phyloP scores from a whole-genome alignment of 768 basidiomycete genomes.

The Lanmaoa rubissima region DNA sequence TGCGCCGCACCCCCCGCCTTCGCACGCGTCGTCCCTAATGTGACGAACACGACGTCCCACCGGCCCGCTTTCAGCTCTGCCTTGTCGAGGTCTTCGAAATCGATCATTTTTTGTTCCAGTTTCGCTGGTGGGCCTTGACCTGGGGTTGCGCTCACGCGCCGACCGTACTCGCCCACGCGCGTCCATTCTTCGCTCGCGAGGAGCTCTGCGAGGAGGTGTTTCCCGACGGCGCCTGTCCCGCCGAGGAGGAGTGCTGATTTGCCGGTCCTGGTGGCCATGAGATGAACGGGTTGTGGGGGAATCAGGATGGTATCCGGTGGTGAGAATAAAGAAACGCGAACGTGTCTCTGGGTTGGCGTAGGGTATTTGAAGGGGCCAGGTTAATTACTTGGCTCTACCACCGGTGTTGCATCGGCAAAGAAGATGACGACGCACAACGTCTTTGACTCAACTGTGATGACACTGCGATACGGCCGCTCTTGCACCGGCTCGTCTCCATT shows the following conservation, averaged over 20 bases:
- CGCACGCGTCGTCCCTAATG: slow-evolving; percentile 66
- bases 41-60: slow-evolving; percentile 77
- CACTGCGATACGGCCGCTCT: no score
- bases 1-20: slow-evolving; percentile 59
- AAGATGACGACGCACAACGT: no score
- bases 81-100: slow-evolving; percentile 64
- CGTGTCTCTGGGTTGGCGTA: no score
- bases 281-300: no score
- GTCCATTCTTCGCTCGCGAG: slow-evolving; percentile 54
- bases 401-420: no score
- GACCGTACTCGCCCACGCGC: slow-evolving; percentile 68
- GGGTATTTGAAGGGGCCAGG: no score
- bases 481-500: no score
- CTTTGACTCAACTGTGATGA: no score
- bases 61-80: slow-evolving; percentile 50
- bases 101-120: slow-evolving; percentile 62
- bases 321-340: no score
- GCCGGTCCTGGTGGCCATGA: slow-evolving; percentile 5
- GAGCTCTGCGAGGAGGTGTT: slow-evolving; percentile 57
- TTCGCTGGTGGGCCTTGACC: slow-evolving; percentile 44
- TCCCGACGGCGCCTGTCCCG: slow-evolving; percentile 70
- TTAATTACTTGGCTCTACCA: no score
- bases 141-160: slow-evolving; percentile 50
- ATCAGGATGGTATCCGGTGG: no score
- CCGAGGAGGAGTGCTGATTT: slow-evolving; percentile 69